phyloP scores from a whole-genome alignment of 225 moss, liverwort and hornwort species.

The Anthoceros angustus region DNA sequence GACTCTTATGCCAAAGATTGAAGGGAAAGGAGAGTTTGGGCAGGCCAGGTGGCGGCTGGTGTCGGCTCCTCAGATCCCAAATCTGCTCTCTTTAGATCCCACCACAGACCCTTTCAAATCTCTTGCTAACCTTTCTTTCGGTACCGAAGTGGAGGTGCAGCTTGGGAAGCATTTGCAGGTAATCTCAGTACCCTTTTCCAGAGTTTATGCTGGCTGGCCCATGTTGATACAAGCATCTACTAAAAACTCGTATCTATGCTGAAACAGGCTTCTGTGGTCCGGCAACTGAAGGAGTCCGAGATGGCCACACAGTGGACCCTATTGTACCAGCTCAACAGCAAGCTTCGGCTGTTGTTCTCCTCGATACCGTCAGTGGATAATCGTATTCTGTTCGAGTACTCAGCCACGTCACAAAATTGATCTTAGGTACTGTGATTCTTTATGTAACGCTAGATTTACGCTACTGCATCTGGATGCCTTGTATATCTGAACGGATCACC shows the following conservation, averaged over 20 bases:
- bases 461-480: not conserved
- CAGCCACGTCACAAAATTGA: conserved; percentile 87
- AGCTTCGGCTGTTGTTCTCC: conserved; percentile 79
- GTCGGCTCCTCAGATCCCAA: conserved; percentile 95
- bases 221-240: not conserved
- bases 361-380: conserved; percentile 96
- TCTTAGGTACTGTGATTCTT: conserved; percentile 1
- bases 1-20: conserved; percentile 96
- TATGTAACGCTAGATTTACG: not conserved
- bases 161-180: conserved; percentile 95
- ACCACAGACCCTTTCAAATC: conserved; percentile 98
- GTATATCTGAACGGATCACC: not conserved
- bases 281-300: conserved; percentile 92
- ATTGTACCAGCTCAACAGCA: conserved; percentile 93
- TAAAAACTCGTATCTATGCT: not conserved
- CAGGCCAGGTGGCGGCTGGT: conserved; percentile 99
- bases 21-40: conserved; percentile 94
- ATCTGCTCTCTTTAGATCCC: conserved; percentile 88
- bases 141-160: conserved; percentile 98
- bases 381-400: conserved; percentile 86
- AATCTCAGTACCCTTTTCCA: not conserved
- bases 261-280: conserved; percentile 78
- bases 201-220: not conserved
- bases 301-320: conserved; percentile 99
- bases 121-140: conserved; percentile 93